Evolutionary conservation across 371 early-diverging fungal species (phyloP).

Genomic region (Apophysomyces sp.): DNA sequence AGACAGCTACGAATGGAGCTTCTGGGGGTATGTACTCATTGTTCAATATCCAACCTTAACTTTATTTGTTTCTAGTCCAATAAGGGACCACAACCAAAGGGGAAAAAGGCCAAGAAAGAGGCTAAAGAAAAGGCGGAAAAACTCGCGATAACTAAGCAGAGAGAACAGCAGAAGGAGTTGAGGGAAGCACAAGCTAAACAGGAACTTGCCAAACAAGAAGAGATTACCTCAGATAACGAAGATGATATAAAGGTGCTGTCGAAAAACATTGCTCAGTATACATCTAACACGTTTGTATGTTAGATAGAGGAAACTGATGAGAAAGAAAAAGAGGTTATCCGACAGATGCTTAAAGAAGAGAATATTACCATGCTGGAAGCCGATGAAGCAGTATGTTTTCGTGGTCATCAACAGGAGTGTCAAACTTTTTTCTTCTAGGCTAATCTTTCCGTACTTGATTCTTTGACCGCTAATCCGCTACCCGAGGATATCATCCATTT

Average conservation of each 20-base stretch:
- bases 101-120: conserved; percentile 68
- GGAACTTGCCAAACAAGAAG: conserved; percentile 6
- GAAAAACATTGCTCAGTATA: neutral
- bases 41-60: neutral
- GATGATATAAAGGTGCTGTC: neutral
- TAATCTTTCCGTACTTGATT: conserved; percentile 71
- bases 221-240: neutral
- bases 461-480: conserved; percentile 75
- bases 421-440: conserved; percentile 20
- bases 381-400: conserved; percentile 50
- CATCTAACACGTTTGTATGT: neutral
- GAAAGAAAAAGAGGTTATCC: conserved; percentile 62
- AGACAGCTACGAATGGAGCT: conserved; percentile 78
- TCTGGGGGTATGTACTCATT: conserved; percentile 58
- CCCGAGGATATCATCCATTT: conserved; percentile 81
- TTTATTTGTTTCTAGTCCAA: conserved; percentile 46
- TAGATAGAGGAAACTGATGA: conserved; percentile 7
- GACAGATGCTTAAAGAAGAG: conserved; percentile 71
- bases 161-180: conserved; percentile 38
- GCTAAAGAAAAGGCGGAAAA: conserved; percentile 54
- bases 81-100: conserved; percentile 73
- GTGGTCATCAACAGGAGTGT: neutral
- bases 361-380: conserved; percentile 68
- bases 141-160: conserved; percentile 14
- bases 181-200: conserved; percentile 37